phyloP scores from a whole-genome alignment of 345 rosid species.

The Syzygium grande region DNA sequence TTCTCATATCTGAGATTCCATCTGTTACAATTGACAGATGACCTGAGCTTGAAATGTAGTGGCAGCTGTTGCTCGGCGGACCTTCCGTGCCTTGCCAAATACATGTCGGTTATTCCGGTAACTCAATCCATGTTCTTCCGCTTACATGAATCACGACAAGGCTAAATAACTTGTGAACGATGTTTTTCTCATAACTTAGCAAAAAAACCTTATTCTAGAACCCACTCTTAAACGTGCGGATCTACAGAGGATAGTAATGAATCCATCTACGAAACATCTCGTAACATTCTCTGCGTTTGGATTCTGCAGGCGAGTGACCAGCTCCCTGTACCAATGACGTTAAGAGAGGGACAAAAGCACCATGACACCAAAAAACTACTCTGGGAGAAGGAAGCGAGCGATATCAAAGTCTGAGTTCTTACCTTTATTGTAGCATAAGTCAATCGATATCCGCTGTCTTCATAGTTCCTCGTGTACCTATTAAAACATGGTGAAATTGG shows the following conservation, averaged over 20 bases:
- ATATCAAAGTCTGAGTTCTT: background rate
- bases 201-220: background rate
- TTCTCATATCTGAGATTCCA: too few species aligned
- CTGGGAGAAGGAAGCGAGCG: background rate
- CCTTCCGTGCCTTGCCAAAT: too few species aligned
- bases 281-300: constrained; percentile 12
- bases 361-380: background rate
- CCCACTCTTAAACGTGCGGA: background rate
- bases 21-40: too few species aligned
- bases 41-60: too few species aligned
- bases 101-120: too few species aligned
- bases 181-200: background rate
- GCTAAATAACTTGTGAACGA: too few species aligned
- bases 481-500: background rate
- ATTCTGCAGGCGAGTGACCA: constrained; percentile 24
- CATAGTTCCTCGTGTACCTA: constrained; percentile 11
- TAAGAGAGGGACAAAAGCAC: background rate
- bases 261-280: constrained; percentile 24
- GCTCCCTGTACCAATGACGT: constrained; percentile 7
- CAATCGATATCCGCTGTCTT: constrained; percentile 7
- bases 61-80: too few species aligned
- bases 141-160: too few species aligned
- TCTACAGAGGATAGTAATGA: constrained; percentile 21
- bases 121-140: too few species aligned
- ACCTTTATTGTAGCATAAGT: constrained; percentile 17